These are phyloP conservation scores for Litsea cubeba DNA, from an alignment of 164 flowering plant species.

Conservation along the genomic window DNA sequence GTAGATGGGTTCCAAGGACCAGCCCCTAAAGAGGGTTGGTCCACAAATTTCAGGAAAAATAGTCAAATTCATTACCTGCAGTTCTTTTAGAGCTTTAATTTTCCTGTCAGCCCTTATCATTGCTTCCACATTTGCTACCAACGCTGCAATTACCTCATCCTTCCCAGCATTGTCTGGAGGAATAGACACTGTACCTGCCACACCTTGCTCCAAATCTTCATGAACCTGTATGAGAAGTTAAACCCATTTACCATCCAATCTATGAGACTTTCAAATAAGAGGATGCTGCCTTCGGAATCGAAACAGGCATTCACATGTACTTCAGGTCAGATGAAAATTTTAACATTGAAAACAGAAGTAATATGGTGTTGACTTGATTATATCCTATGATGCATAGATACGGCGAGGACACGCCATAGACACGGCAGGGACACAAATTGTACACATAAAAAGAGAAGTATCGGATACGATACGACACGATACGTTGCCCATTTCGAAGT, in stretches of 20 bases:
- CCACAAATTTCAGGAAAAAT: not conserved
- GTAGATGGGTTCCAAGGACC: not conserved
- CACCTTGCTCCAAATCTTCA: constrained; percentile 63
- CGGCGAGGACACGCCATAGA: no score
- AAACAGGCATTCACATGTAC: not conserved
- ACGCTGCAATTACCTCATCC: constrained; percentile 74
- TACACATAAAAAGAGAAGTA: no score
- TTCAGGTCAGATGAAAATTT: not conserved
- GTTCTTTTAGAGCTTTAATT: constrained; percentile 77
- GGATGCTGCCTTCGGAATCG: not conserved
- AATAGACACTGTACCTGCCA: constrained; percentile 65
- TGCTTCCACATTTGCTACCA: constrained; percentile 85
- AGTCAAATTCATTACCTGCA: constrained; percentile 50
- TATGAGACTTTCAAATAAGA: not conserved
- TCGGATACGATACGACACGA: no score
- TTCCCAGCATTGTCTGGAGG: constrained; percentile 68
- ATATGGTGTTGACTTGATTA: not conserved
- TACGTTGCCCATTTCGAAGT: no score
- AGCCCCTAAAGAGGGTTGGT: not conserved
- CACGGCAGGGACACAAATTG: no score
- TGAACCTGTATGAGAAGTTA: constrained; percentile 46
- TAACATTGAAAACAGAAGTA: not conserved
- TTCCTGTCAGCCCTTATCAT: constrained; percentile 97
- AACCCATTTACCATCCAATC: not conserved
- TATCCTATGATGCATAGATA: no score